Evolutionary conservation across 1,284 basidiomycete genomes (phyloP), one percentile per base, ranked within the genome.

Genomic region (Lignosus rhinocerotis): DNA sequence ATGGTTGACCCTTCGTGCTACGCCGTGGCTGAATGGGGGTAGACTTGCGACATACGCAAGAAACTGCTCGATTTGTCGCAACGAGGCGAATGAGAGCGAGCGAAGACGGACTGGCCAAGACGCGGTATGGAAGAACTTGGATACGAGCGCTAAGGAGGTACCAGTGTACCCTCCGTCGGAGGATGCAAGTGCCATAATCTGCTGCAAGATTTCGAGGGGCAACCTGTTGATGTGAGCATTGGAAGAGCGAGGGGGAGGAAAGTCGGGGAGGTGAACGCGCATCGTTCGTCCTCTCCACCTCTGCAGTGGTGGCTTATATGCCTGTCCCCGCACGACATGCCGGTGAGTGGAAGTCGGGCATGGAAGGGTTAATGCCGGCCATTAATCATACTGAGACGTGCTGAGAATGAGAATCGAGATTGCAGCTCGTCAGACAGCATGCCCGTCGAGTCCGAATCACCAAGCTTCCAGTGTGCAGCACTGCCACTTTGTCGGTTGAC

Each of bases 141-240:
- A 62, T 41, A 58, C 54, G 3, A 55, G 63, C 10, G 58, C 41
- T 32, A 64, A 44, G 17, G 63, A 56, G 34, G 53, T 32, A 19
- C 58, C 63, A 5, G 63, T 62, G 48, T 53, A 48, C 5, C 63
- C 63, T 39, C 63, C 63, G 33, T 64, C 63, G 21, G 53, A 41
- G 56, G 60, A 64, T 2, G 63, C 56, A 31, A 56, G 48, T 4
- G 45, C 21, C 48, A 64, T 58, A 34, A 64, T 58, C 12, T 60
- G 51, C 17, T 55, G 60, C 63, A 58, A 64, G 39, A 64, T 54
- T 25, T 64, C 63, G 30, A 59, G 42, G 17, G 59, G 62, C 30
- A 64, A 32, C 44, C 12, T 44, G 5, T 32, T 38, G 43, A 52
- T 46, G 10, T 32, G 6, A 4, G 30, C 7, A 21, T 19, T 2